Evolutionary conservation across 1,139 yeast genomes (phyloP), one percentile per base, ranked within the genome.

Genomic region (Kodamaea alishanica): DNA sequence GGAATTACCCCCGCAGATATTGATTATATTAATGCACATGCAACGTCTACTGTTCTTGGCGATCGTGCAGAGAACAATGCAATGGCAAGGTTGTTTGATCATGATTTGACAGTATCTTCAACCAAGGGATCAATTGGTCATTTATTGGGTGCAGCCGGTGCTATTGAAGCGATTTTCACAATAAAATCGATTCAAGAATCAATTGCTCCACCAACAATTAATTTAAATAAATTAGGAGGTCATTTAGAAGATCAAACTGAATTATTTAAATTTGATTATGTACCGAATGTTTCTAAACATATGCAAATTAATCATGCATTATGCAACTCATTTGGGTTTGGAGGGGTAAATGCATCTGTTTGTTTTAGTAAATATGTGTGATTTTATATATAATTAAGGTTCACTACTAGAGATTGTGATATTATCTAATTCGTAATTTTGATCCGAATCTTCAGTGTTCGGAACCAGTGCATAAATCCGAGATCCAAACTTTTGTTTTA

Each of bases 111-210:
- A 30, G 78, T 92, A 1, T 82, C 95, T 1, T 85, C 96, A 3
- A 86, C 89, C 10, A 94, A 94, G 59, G 95, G 97, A 1, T 79
- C 97, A 0, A 83, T 86, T 34, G 99, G 99, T 1, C 99, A 94
- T 60, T 67, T 92, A 28, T 67, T 94, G 26, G 98, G 98, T 1
- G 98, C 96, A 0, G 95, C 98, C 0, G 99, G 98, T 2, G 82
- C 96, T 0, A 88, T 92, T 5, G 99, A 94, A 55, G 79, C 95
- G 5, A 77, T 89, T 1, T 87, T 87, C 57, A 81, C 97, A 0
- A 64, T 89, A 2, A 57, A 81, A 52, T 81, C 96, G 0, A 53
- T 90, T 30, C 58, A 75, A 38, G 60, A 78, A 8, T 71, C 75
- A 22, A 54, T 67, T 2, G 53, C 87, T 3, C 97, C 98, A 1